Conservation (phyloP, 805 yeast species). For the Saccharomyces kudriavzevii region DNA sequence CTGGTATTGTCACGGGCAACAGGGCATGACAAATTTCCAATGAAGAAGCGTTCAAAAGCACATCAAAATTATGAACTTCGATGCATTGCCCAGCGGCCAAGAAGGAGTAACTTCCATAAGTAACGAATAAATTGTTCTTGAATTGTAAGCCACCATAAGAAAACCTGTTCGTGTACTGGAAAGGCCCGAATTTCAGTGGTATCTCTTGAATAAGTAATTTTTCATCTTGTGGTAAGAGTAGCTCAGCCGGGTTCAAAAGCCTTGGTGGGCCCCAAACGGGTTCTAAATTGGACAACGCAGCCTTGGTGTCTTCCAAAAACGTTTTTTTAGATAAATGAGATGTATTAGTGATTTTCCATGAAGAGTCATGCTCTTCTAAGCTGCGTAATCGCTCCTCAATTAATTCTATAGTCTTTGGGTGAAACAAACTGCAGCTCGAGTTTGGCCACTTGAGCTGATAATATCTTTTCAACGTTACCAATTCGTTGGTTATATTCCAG, state of each 20-base stretch:
- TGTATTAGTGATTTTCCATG: background rate
- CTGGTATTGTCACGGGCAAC: slow-evolving; percentile 1
- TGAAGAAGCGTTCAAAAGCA: background rate
- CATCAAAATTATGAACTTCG: slow-evolving; percentile 8
- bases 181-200: background rate
- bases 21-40: background rate
- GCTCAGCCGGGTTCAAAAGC: slow-evolving; percentile 15
- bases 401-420: background rate
- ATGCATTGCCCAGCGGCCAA: slow-evolving; percentile 6
- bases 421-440: background rate
- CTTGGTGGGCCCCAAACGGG: slow-evolving; percentile 18
- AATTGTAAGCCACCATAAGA: background rate
- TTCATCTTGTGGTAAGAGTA: slow-evolving; percentile 15
- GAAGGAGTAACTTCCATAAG: slow-evolving; percentile 8
- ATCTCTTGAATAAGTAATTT: slow-evolving; percentile 11
- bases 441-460: background rate
- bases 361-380: background rate
- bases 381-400: background rate
- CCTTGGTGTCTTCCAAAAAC: slow-evolving; percentile 1
- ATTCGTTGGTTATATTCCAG: background rate
- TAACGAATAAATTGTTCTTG: slow-evolving; percentile 10
- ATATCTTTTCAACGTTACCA: background rate
- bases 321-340: background rate
- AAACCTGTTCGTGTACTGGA: background rate
- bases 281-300: slow-evolving; percentile 7